A percentile compares a stretch with the other conserved stretches of the same genome.
Evolutionary conservation across 2,329 filamentous ascomycete genomes (phyloP).

Genomic region (Periconia macrospinosa): DNA sequence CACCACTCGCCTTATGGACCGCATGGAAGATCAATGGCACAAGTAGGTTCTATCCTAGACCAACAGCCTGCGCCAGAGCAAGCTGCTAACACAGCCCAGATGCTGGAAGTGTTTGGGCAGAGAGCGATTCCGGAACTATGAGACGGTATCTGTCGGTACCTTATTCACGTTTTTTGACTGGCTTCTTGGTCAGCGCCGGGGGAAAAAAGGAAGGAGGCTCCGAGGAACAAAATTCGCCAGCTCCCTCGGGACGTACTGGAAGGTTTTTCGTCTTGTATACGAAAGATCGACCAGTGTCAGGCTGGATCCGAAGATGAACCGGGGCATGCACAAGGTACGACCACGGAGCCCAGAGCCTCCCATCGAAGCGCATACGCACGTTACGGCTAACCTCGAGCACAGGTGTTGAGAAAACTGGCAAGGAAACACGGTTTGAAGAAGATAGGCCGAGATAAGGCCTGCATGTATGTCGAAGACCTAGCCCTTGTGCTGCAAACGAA

Average conservation of each 20-base stretch:
- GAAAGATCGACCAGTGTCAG: slow-evolving; percentile 13
- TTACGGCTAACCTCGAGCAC: slow-evolving; percentile 7
- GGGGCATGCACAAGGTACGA: slow-evolving; percentile 16
- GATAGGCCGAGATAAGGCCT: slow-evolving; percentile 7
- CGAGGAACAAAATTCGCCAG: slow-evolving; percentile 14
- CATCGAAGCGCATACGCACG: slow-evolving; percentile 2
- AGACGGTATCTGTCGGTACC: slow-evolving; percentile 11
- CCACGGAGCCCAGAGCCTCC: too few species aligned
- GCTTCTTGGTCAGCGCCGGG: slow-evolving; percentile 10
- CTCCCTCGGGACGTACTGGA: slow-evolving; percentile 18
- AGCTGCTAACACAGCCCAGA: too few species aligned
- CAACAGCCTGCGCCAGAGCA: too few species aligned
- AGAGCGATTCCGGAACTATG: too few species aligned
- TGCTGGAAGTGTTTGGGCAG: too few species aligned
- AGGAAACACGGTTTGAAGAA: slow-evolving; percentile 14
- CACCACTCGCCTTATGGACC: too few species aligned
- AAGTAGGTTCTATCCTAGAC: too few species aligned
- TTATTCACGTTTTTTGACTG: slow-evolving; percentile 19
- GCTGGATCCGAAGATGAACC: slow-evolving; percentile 13
- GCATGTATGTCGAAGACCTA: slow-evolving; percentile 13
- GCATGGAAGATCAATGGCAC: too few species aligned
- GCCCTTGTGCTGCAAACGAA: slow-evolving; percentile 13
- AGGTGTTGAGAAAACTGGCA: slow-evolving; percentile 11
- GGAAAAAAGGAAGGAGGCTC: slow-evolving; percentile 13
- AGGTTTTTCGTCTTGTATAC: slow-evolving; percentile 18